Evolutionary conservation across 1,284 basidiomycete genomes (phyloP), one percentile per base, ranked within the genome.

Genomic region (Cryptococcus neoformans): DNA sequence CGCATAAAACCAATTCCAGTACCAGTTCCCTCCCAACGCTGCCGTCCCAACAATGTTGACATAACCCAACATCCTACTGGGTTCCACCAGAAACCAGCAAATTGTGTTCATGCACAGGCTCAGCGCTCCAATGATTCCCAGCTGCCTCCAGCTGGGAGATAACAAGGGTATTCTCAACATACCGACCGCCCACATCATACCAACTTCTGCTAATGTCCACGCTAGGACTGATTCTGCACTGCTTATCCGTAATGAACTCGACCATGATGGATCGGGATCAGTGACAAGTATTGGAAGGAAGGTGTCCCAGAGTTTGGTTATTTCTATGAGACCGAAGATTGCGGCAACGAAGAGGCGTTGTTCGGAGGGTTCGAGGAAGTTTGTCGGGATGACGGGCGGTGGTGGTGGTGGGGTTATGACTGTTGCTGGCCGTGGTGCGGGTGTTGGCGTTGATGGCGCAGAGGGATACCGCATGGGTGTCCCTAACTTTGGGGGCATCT

Each of bases 301-400:
- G 1, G 70, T 67, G 55, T 78, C 76, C 70, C 73, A 76, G 10
- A 77, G 46, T 62, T 77, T 77, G 55, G 67, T 71, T 2, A 66
- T 62, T 69, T 77, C 72, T 11, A 77, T 46, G 10, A 74, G 60
- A 2, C 74, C 75, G 7, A 75, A 62, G 7, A 71, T 55, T 40
- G 74, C 68, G 11, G 65, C 52, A 38, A 71, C 55, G 45, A 73
- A 55, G 37, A 70, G 62, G 5, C 74, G 62, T 57, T 77, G 75
- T 56, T 77, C 75, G 12, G 69, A 62, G 2, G 70, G 65, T 17
- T 63, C 62, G 14, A 75, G 62, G 64, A 63, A 69, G 44, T 68
- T 53, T 40, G 71, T 69, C 4, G 75, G 72, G 51, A 77, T 75
- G 37, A 74, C 64, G 0, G 75, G 70, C 9, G 68, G 63, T 1